A percentile compares a stretch with the other conserved stretches of the same genome.
Conservation (phyloP, 768 basidiomycete genomes). For the Piloderma croceum region DNA sequence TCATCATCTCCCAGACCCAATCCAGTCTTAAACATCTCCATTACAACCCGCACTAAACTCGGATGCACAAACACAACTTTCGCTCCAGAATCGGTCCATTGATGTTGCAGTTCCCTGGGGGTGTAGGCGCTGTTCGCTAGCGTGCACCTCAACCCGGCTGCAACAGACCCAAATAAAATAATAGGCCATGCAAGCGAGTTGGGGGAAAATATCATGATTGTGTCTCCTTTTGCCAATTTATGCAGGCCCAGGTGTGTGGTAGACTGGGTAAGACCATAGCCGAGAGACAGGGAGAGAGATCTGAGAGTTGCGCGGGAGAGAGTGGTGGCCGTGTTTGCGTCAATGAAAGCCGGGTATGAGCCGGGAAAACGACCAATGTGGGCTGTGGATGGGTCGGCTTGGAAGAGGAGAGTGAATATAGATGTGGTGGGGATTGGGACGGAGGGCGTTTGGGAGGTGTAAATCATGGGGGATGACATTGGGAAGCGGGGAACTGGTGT, state of each 20-base stretch:
- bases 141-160: constrained; percentile 64
- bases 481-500: too few species aligned
- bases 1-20: constrained; percentile 43
- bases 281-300: constrained; percentile 51
- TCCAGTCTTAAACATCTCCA: constrained; percentile 46
- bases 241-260: constrained; percentile 32
- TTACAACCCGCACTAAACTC: constrained; percentile 48
- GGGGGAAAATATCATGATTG: constrained; percentile 60
- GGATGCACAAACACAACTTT: constrained; percentile 60
- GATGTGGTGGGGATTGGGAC: constrained; percentile 37
- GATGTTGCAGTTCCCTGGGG: constrained; percentile 60
- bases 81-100: constrained; percentile 65
- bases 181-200: constrained; percentile 60
- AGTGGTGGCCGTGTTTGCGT: constrained; percentile 51
- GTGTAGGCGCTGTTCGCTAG: constrained; percentile 73
- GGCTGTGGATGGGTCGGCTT: constrained; percentile 20
- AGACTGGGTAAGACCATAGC: constrained; percentile 50
- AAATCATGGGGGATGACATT: too few species aligned
- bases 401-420: constrained; percentile 46
- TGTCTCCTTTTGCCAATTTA: constrained; percentile 43
- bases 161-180: constrained; percentile 40
- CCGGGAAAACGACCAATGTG: constrained; percentile 40
- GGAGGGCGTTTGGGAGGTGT: constrained; percentile 38
- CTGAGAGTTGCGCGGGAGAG: constrained; percentile 53
- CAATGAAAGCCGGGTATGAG: constrained; percentile 53